phyloP scores from a whole-genome alignment of 768 basidiomycete genomes.

The Phaeotremella skinneri region DNA sequence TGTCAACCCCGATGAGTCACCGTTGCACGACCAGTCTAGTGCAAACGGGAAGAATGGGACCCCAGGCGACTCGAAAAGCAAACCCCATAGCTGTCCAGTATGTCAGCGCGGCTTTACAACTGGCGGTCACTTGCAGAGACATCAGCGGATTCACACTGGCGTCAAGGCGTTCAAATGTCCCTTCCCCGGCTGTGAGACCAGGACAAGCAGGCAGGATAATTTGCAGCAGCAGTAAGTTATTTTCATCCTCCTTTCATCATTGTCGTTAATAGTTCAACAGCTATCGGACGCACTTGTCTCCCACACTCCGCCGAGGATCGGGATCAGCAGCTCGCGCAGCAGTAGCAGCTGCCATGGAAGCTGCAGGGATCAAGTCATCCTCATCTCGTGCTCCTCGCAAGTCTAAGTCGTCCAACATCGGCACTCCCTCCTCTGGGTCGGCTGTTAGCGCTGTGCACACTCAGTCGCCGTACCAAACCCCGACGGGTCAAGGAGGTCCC shows the following conservation, averaged over 20 bases:
- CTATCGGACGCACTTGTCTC: slow-evolving; percentile 47
- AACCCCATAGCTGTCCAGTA: slow-evolving; percentile 63
- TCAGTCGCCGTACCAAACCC: slow-evolving; percentile 42
- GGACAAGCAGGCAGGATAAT: slow-evolving; percentile 87
- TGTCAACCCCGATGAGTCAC: not conserved
- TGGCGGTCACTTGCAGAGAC: slow-evolving; percentile 81
- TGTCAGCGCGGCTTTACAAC: slow-evolving; percentile 82
- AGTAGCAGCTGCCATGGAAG: slow-evolving; percentile 45
- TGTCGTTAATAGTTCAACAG: slow-evolving; percentile 14
- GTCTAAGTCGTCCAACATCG: slow-evolving; percentile 39
- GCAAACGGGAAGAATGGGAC: slow-evolving; percentile 48
- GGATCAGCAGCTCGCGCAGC: slow-evolving; percentile 43
- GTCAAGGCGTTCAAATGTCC: slow-evolving; percentile 90
- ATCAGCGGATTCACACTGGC: slow-evolving; percentile 85
- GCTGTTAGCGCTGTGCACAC: slow-evolving; percentile 21
- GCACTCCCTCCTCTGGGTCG: slow-evolving; percentile 37
- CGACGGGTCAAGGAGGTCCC: slow-evolving; percentile 32
- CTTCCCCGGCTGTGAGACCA: slow-evolving; percentile 90
- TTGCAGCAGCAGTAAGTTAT: slow-evolving; percentile 63
- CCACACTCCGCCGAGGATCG: slow-evolving; percentile 40
- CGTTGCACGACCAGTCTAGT: slow-evolving; percentile 10
- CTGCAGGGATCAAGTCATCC: slow-evolving; percentile 43
- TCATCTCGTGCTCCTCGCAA: slow-evolving; percentile 36
- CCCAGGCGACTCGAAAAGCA: slow-evolving; percentile 46
- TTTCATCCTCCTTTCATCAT: not conserved